Evolutionary conservation across 1,284 basidiomycete genomes (phyloP).

Genomic region (Austroboletus niveus): DNA sequence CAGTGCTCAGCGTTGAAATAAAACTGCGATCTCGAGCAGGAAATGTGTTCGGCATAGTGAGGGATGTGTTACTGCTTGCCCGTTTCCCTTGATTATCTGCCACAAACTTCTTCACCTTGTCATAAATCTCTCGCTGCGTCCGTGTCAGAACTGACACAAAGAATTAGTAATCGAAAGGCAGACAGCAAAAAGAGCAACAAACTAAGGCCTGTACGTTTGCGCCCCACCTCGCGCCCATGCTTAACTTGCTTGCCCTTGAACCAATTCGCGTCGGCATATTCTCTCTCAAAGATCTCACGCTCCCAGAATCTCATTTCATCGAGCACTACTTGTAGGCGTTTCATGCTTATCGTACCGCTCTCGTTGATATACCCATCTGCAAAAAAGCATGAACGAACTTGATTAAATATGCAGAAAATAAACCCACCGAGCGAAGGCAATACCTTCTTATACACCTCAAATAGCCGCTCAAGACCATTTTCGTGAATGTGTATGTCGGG

Average conservation of each 20-base stretch:
- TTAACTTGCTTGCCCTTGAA: conserved; percentile 86
- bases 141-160: conserved; percentile 59
- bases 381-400: conserved; percentile 1
- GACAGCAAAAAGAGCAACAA: conserved; percentile 14
- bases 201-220: conserved; percentile 54
- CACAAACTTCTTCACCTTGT: conserved; percentile 75
- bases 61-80: conserved; percentile 37
- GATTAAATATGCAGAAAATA: neutral
- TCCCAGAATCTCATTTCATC: conserved; percentile 90
- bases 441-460: conserved; percentile 93
- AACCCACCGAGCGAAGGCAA: conserved; percentile 74
- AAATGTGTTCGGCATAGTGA: conserved; percentile 76
- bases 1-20: conserved; percentile 69
- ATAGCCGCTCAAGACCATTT: conserved; percentile 89
- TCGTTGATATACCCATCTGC: conserved; percentile 94
- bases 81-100: conserved; percentile 47
- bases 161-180: neutral
- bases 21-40: conserved; percentile 78
- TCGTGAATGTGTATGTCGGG: conserved; percentile 98
- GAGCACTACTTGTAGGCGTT: conserved; percentile 82
- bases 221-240: conserved; percentile 55
- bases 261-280: conserved; percentile 87
- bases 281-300: conserved; percentile 85
- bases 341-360: conserved; percentile 78
- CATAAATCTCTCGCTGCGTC: conserved; percentile 74